A percentile compares a stretch with the other conserved stretches of the same genome.
Conservation (phyloP, 2,329 filamentous ascomycete species). For the Cladosporium sp. region DNA sequence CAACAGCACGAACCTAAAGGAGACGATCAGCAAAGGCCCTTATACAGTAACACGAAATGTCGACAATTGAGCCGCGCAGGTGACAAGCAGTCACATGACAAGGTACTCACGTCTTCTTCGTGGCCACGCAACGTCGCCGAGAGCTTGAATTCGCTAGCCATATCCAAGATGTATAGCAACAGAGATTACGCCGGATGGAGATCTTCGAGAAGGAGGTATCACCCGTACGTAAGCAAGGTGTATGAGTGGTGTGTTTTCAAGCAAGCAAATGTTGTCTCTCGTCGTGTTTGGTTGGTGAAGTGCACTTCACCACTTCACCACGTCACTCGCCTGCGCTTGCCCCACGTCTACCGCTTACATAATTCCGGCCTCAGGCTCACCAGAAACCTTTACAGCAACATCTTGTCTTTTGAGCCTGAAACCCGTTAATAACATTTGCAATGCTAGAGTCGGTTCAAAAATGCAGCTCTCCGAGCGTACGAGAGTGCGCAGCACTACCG, state of each 20-base stretch:
- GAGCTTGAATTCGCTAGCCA: conserved; percentile 79
- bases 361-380: not conserved
- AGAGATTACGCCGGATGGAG: not conserved
- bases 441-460: too few relatives aligned
- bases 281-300: not conserved
- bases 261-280: not conserved
- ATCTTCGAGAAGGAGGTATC: not conserved
- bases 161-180: conserved; percentile 31
- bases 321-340: not conserved
- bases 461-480: too few relatives aligned
- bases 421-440: too few relatives aligned
- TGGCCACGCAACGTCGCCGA: conserved; percentile 86
- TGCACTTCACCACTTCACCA: not conserved
- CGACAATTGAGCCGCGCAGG: not conserved
- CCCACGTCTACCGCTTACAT: not conserved
- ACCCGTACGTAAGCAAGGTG: not conserved
- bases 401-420: too few relatives aligned
- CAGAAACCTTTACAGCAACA: not conserved
- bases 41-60: not conserved
- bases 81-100: conserved; percentile 4
- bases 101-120: conserved; percentile 76
- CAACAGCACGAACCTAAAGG: conserved; percentile 75
- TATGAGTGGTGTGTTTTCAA: not conserved
- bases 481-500: too few relatives aligned
- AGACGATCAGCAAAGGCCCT: not conserved